A percentile compares a stretch with the other conserved stretches of the same genome.
These are phyloP conservation scores for Bretschneidera sinensis DNA, from an alignment of 345 rosid genomes.

Conservation along the genomic window DNA sequence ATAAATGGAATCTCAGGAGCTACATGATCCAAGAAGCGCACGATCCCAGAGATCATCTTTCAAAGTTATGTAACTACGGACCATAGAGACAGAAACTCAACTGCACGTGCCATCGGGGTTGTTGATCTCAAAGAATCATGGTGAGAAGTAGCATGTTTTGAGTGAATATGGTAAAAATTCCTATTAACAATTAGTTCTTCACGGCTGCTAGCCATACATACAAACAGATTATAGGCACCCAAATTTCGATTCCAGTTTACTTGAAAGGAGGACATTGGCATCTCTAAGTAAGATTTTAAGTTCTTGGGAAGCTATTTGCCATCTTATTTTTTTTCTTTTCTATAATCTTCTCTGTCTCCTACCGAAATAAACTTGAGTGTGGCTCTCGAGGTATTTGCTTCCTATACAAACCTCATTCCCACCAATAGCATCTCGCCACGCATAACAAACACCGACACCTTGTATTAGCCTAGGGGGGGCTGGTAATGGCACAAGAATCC, in stretches of 20 bases:
- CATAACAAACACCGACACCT: conserved; percentile 33
- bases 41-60: conserved; percentile 33
- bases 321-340: background rate
- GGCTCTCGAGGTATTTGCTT: conserved; percentile 42
- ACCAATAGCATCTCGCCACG: conserved; percentile 17
- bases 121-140: background rate
- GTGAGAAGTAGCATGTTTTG: background rate
- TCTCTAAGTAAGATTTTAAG: no score
- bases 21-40: conserved; percentile 47
- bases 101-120: background rate
- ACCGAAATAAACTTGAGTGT: conserved; percentile 22
- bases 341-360: conserved; percentile 26
- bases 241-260: background rate
- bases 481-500: conserved; percentile 30
- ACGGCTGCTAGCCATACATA: no score
- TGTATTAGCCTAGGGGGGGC: conserved; percentile 33
- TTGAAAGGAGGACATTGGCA: background rate
- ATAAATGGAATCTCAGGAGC: background rate
- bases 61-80: background rate
- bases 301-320: no score
- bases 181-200: no score
- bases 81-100: conserved; percentile 25
- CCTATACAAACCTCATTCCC: conserved; percentile 24
- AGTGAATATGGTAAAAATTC: no score
- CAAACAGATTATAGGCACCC: no score